Conservation (phyloP, 2,329 filamentous ascomycete genomes). For the Scedosporium dehoogii region DNA sequence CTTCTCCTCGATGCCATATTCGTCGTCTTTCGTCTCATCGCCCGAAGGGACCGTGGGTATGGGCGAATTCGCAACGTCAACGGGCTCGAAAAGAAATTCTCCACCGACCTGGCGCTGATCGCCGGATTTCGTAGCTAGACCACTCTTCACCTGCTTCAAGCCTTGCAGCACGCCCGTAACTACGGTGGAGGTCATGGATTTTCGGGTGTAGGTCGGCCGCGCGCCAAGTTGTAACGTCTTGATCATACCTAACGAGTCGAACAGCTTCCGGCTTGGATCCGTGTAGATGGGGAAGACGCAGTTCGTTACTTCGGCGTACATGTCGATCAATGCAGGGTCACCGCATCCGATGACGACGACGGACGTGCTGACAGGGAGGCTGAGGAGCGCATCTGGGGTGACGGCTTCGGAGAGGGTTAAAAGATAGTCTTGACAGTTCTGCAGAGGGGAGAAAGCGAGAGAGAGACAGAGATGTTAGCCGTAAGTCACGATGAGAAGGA, state of each 20-base stretch:
- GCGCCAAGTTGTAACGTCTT: slow-evolving; percentile 50
- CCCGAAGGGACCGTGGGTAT: slow-evolving; percentile 9
- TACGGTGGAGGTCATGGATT: slow-evolving; percentile 39
- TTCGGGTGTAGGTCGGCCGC: slow-evolving; percentile 51
- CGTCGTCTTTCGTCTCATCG: slow-evolving; percentile 16
- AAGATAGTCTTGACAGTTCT: slow-evolving; percentile 72
- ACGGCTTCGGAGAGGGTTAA: slow-evolving; percentile 50
- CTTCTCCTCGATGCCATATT: slow-evolving; percentile 36
- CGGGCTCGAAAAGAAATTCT: slow-evolving; percentile 65
- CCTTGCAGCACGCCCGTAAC: slow-evolving; percentile 47
- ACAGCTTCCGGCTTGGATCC: slow-evolving; percentile 59
- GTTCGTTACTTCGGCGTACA: slow-evolving; percentile 52
- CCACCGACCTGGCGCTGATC: slow-evolving; percentile 62
- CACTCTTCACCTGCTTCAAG: slow-evolving; percentile 45
- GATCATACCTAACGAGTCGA: slow-evolving; percentile 58
- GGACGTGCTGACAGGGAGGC: slow-evolving; percentile 45
- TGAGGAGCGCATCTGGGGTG: slow-evolving; percentile 37
- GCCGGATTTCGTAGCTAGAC: slow-evolving; percentile 53
- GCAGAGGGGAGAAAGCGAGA: background rate
- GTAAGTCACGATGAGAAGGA: no score
- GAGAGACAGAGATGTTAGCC: background rate
- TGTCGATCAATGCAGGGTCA: slow-evolving; percentile 54
- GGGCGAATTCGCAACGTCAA: slow-evolving; percentile 29
- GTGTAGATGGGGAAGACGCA: slow-evolving; percentile 68
- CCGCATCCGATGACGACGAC: slow-evolving; percentile 67